Evolutionary conservation across 2,329 filamentous ascomycete species (phyloP).

Genomic region (Aspergillus candidus): DNA sequence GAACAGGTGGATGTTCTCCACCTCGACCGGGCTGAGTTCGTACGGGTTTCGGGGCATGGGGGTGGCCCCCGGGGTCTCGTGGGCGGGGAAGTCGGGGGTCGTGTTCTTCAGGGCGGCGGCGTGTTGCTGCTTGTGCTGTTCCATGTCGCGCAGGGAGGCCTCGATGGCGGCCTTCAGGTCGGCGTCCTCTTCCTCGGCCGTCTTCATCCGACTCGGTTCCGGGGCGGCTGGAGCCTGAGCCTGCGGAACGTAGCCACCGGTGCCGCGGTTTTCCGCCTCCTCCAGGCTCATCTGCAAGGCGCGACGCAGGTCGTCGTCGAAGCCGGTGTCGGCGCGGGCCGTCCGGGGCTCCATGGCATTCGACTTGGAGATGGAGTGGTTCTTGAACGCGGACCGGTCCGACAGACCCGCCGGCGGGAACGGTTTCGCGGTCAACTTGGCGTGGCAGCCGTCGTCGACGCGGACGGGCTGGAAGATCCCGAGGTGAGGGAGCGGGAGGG

Average conservation of each 20-base stretch:
- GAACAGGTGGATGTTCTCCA: slow-evolving; percentile 96
- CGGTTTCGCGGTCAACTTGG: slow-evolving; percentile 72
- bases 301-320: slow-evolving; percentile 90
- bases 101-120: slow-evolving; percentile 78
- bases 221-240: slow-evolving; percentile 46
- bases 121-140: slow-evolving; percentile 92
- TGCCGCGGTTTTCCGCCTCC: slow-evolving; percentile 70
- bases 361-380: slow-evolving; percentile 55
- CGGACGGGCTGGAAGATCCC: slow-evolving; percentile 87
- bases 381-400: slow-evolving; percentile 37
- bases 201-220: slow-evolving; percentile 31
- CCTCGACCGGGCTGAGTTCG: slow-evolving; percentile 86
- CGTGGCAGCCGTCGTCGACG: slow-evolving; percentile 93
- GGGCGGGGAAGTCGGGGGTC: slow-evolving; percentile 48
- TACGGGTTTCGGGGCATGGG: slow-evolving; percentile 82
- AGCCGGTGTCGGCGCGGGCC: slow-evolving; percentile 80
- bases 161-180: slow-evolving; percentile 93
- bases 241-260: slow-evolving; percentile 66
- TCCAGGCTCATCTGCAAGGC: slow-evolving; percentile 96
- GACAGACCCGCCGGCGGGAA: slow-evolving; percentile 39
- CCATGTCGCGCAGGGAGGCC: slow-evolving; percentile 91
- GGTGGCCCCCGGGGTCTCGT: slow-evolving; percentile 43
- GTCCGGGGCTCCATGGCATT: slow-evolving; percentile 85
- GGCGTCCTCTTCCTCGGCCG: slow-evolving; percentile 78
- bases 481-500: slow-evolving; percentile 79